A percentile compares a stretch with the other conserved stretches of the same genome.
Conservation (phyloP, 345 rosid genomes). For the Arabidopsis thaliana region DNA sequence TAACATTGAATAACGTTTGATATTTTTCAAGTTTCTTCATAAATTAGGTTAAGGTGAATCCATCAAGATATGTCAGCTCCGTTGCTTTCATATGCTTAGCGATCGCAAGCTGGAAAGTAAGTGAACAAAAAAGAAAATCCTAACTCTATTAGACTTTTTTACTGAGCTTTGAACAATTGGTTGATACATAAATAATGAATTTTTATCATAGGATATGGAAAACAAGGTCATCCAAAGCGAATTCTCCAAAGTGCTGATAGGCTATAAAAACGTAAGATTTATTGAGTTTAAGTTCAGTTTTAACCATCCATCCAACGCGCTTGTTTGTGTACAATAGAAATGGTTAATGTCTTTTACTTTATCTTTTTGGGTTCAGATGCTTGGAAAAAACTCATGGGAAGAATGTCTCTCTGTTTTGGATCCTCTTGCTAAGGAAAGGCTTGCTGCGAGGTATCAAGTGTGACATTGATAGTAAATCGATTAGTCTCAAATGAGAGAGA, state of each 20-base stretch:
- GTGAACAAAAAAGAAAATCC: slow-evolving; percentile 29
- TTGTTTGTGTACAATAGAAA: background rate
- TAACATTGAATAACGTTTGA: background rate
- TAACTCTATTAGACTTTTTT: background rate
- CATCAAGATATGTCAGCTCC: slow-evolving; percentile 78
- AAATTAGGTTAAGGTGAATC: slow-evolving; percentile 78
- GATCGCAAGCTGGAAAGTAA: slow-evolving; percentile 97
- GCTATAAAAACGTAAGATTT: slow-evolving; percentile 72
- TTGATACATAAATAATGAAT: background rate
- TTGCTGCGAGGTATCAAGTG: slow-evolving; percentile 67
- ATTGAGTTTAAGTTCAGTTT: background rate
- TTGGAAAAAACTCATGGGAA: slow-evolving; percentile 76
- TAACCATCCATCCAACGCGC: background rate
- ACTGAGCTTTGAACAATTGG: background rate
- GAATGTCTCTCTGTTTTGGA: slow-evolving; percentile 79
- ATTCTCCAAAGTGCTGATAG: slow-evolving; percentile 82
- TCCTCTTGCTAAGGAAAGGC: slow-evolving; percentile 79
- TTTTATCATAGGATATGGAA: slow-evolving; percentile 64
- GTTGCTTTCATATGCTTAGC: slow-evolving; percentile 84
- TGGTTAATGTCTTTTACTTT: background rate
- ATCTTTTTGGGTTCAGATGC: slow-evolving; percentile 62
- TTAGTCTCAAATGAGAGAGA: slow-evolving; percentile 27
- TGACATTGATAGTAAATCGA: slow-evolving; percentile 31
- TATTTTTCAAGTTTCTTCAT: background rate
- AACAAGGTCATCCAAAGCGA: slow-evolving; percentile 79